Evolutionary conservation across 2,329 filamentous ascomycete species (phyloP), one percentile per base, ranked within the genome.

Genomic region (Fusarium decemcellulare): DNA sequence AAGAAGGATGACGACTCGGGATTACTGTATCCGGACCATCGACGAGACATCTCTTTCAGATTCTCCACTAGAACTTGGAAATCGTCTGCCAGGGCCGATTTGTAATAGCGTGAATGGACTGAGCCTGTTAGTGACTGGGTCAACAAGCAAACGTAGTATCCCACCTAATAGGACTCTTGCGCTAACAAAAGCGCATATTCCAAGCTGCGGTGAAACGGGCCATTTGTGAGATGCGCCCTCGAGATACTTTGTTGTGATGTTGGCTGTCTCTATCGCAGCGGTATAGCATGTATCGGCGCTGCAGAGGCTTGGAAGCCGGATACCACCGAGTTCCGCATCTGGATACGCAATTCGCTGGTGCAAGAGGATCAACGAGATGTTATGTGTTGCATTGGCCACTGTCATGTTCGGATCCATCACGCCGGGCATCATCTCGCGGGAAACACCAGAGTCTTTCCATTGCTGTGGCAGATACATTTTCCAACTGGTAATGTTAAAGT

Each of bases 341-440:
- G 47, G 47, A n/a, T 37, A 50, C 85, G 82, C 84, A 36, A 86
- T 84, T 8, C 76, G 73, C 59, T 86, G 83, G 60, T 85, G 84
- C 0, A 86, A 75, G 1, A 85, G 76, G 27, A 86, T 84, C 73
- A 84, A 82, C 3, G 83, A 83, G 2, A 82, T 80, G 61, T 85
- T 85, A 60, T 86, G 83, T 0, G 82, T 85, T 10, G 83, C 76
- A 56, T 86, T 82, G 0, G 83, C 83, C 3, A 85, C 70, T 0
- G 84, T 84, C 39, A 85, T 74, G 50, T 85, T 86, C 0, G 83
- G 84, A 58, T 86, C 84, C 52, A 67, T 50, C 79, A 85, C 84
- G 12, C 66, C 67, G 3, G 70, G 61, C 5, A 64, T 63, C 7
- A 60, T 50, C 36, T 73, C 68, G 2, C 70, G 62, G 1, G 73